These are phyloP conservation scores for Cochliopodium minus DNA, from an alignment of 208 protist genomes.

Conservation along the genomic window DNA sequence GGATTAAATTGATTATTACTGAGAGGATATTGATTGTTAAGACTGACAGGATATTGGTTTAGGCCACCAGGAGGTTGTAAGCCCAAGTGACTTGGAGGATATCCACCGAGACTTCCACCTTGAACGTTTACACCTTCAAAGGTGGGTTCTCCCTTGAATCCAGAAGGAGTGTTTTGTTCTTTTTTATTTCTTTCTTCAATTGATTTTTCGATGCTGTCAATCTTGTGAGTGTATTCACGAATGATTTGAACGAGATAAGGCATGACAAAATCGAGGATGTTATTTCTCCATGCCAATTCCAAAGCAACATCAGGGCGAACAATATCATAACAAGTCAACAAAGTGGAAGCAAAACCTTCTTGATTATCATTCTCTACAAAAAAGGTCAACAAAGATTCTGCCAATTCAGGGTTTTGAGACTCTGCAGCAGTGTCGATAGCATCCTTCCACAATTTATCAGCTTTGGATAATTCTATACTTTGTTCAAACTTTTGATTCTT, in stretches of 20 bases:
- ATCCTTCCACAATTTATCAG: conserved; percentile 91
- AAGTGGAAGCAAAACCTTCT: conserved; percentile 78
- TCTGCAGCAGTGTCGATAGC: conserved; percentile 92
- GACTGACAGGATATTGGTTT: no score
- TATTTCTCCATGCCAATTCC: conserved; percentile 92
- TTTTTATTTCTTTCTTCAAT: conserved; percentile 54
- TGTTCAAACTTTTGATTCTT: conserved; percentile 64
- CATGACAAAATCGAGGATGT: conserved; percentile 91
- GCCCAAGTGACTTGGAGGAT: no score
- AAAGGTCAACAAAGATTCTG: conserved; percentile 82
- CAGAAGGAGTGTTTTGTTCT: conserved; percentile 55
- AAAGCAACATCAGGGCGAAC: conserved; percentile 74
- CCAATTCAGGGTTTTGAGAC: conserved; percentile 60
- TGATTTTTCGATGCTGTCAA: conserved; percentile 53
- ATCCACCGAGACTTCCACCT: no score
- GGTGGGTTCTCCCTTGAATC: no score
- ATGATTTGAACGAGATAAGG: conserved; percentile 94
- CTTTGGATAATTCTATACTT: conserved; percentile 81
- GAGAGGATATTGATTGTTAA: no score
- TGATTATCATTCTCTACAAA: conserved; percentile 68
- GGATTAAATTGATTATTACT: no score
- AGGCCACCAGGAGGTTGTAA: no score
- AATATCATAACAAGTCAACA: conserved; percentile 94
- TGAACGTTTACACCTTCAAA: no score
- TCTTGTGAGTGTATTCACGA: conserved; percentile 66